Base-by-base conservation (phyloP, 805 yeast genomes). In the Metschnikowia orientalis region DNA sequence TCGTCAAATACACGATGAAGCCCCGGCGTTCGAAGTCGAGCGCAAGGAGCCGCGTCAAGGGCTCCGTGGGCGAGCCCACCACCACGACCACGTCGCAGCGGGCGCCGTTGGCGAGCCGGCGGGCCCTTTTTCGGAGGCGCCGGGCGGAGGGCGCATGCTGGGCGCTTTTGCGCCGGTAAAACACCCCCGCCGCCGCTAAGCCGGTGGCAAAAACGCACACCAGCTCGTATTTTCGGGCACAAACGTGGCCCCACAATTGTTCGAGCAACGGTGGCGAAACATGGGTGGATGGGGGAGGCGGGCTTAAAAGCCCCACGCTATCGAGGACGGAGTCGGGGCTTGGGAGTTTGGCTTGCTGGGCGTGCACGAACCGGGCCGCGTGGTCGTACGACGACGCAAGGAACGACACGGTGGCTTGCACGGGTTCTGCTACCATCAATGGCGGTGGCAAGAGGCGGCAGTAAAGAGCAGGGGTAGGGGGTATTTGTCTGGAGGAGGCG, bases 11-110 rank as follows among this genome's bases (percentile, higher is more conserved):
- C 3, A 87, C 88, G 19, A 87, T 80, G 51, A 82, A 85, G 1
- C 95, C 95, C 34, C 95, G 64, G 27, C 71, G 71, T 42, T 84
- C 88, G 42, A 86, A 68, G 52, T 86, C 95, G 36, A 73, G 67
- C 1, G 88, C 84, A 18, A 86, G 59, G 32, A 79, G 66, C 37
- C 84, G 68, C 1, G 86, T 77, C 35, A 84, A 59, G 1, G 87
- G 86, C 41, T 83, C 90, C 2, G 75, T 67, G 2, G 89, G 88
- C 1, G 87, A 79, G 1, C 95, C 95, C 4, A 85, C 69, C 4
- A 86, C 61, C 13, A 87, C 61, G 3, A 86, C 75, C 6, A 83
- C 90, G 46, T 85, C 92, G 39, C 71, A 69, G 30, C 95, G 62
- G 3, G 84, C 82, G 2, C 95, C 92, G 40, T 79, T 79, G 4